Conservation (phyloP, 495 filamentous ascomycete genomes). For the Penicillium soppii region DNA sequence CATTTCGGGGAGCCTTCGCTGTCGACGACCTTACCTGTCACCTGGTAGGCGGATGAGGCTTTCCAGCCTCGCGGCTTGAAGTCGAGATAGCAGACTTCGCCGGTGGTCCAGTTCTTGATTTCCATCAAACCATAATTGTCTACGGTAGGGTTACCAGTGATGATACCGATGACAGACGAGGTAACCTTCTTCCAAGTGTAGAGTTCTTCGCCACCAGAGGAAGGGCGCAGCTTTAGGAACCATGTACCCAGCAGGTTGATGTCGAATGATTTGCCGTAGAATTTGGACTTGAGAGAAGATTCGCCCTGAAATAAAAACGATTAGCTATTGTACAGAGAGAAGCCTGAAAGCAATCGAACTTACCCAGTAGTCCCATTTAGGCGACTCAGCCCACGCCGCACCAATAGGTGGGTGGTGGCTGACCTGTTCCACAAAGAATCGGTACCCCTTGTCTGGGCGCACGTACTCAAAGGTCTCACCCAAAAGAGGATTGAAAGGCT, state of each 20-base stretch:
- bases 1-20: constrained; percentile 71
- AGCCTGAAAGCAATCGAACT: constrained; percentile 8
- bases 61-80: constrained; percentile 98
- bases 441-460: constrained; percentile 91
- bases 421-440: constrained; percentile 98
- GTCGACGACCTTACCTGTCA: constrained; percentile 80
- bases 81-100: constrained; percentile 84
- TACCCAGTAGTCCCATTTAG: constrained; percentile 94
- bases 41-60: constrained; percentile 82
- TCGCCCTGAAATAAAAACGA: constrained; percentile 65
- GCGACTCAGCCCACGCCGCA: constrained; percentile 87
- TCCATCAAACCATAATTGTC: constrained; percentile 98
- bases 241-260: constrained; percentile 95
- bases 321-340: background rate
- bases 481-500: constrained; percentile 94
- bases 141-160: constrained; percentile 93
- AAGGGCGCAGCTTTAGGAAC: constrained; percentile 86
- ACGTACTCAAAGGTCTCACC: constrained; percentile 98
- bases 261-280: constrained; percentile 96
- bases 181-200: constrained; percentile 99
- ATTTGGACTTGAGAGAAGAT: constrained; percentile 94
- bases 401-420: constrained; percentile 97
- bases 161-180: constrained; percentile 96
- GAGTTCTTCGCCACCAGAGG: constrained; percentile 77
- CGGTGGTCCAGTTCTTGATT: constrained; percentile 94